Evolutionary conservation across 495 filamentous ascomycete species (phyloP), one percentile per base, ranked within the genome.

Genomic region (Hypoxylon crocopeplum): DNA sequence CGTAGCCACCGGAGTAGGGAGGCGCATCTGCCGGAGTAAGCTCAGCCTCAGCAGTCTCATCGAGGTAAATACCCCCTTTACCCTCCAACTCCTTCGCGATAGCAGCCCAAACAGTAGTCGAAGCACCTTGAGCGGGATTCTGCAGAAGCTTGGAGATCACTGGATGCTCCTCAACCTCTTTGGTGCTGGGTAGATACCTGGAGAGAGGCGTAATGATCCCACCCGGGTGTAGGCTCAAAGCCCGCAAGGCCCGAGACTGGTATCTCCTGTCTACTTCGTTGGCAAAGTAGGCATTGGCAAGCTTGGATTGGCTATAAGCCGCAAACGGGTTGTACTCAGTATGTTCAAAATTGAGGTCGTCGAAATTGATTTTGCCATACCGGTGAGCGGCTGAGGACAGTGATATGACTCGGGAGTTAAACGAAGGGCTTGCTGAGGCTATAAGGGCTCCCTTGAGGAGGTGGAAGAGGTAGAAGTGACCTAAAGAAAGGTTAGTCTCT

Each of bases 391-490:
- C 41, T n/a, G 60, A 65, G 0, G 67, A 57, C 10, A 79, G 48
- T 13, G 51, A 61, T 27, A 78, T 65, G 24, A 77, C 66, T 8
- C 77, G 67, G 17, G 61, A 69, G 7, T 66, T 62, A 62, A 73
- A 66, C 8, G 45, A 54, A 1, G 66, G 66, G 12, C 61, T 70
- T 12, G 73, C 63, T 11, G 67, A 72, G 6, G 70, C 56, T 12
- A 82, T 66, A 3, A 83, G 67, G 17, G 72, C 62, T 16, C 69
- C 58, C 59, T 77, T 75, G 42, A 84, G 70, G 2, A 79, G 75
- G 6, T 77, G 48, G 68, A 83, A 82, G 27, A 84, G 74, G 36
- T 80, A 68, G 71, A 82, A 83, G 53, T 84, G 79, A 10, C 25
- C 25, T 29, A 10, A 10, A 10, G 5, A 10, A 29, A 29, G 10